Base-by-base conservation (phyloP, 1,284 basidiomycete genomes). In the Apiotrichum gracile region DNA sequence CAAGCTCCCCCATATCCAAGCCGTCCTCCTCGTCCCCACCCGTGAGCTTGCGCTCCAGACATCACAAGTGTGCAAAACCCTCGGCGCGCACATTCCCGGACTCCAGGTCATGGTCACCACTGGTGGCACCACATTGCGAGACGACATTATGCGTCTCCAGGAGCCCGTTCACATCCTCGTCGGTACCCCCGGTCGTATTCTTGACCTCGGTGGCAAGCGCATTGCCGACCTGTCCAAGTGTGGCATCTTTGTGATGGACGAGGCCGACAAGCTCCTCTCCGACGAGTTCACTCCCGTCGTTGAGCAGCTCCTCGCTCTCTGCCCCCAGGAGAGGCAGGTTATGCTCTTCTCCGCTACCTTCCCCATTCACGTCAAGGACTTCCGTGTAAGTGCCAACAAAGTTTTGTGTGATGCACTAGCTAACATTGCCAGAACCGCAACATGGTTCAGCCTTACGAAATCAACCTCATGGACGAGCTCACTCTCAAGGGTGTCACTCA, bases 331-430 rank as follows among this genome's bases (percentile, higher is more conserved):
- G 66, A 83, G 92, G 56, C 94, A 98, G 78, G 92, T 97, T 70
- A 97, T 97, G 94, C 81, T 98, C 65, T 97, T 98, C 78, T 97
- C 92, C 52, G 94, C 94, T 49, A 98, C 94, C 27, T 98, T 98
- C 83, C 94, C 96, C 5, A 83, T 97, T 80, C 94, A 96, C 70
- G 96, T 98, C 69, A 97, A 98, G 77, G 91, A 97, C 76, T 98
- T 98, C 81, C 96, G 96, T 80, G 41, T 43, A 12, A 19, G 41
- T 31, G n/a, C 9, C 17, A 10, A 29, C 5, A 24, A 19, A 31
- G 8, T 5, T 29, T 10, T 16, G 13, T 9, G 13, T 16, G 13
- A 34, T 9, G 33, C 44, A 25, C 13, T 17, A 10, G 38, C 37
- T 48, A 35, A 35, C 34, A n/a, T 46, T n/a, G 90, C 6, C 19